Evolutionary conservation across 176 grass and related monocot genomes (phyloP).

Genomic region (Avena insularis): DNA sequence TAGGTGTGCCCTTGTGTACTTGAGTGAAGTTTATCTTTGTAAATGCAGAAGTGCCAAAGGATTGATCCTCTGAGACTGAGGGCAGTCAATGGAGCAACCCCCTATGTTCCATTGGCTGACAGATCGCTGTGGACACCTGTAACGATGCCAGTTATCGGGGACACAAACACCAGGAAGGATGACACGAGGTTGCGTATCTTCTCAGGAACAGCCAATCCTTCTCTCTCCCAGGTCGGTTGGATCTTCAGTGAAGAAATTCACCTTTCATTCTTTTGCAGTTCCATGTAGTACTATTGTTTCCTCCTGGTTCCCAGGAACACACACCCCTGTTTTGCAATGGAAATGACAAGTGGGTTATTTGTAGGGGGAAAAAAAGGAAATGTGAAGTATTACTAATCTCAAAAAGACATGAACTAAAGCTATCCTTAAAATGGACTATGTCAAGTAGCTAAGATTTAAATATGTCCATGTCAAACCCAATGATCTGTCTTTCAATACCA

Average conservation of each 20-base stretch:
- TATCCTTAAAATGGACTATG: neutral
- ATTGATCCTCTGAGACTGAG: constrained; percentile 56
- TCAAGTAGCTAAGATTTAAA: neutral
- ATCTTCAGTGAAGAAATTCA: neutral
- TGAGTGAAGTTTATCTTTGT: neutral
- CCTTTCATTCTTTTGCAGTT: neutral
- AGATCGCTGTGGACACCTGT: constrained; percentile 40
- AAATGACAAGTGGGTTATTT: neutral
- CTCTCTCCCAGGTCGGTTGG: constrained; percentile 71
- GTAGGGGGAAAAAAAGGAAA: neutral
- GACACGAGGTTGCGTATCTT: constrained; percentile 95
- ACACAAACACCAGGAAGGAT: constrained; percentile 31
- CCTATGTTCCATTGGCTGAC: constrained; percentile 43
- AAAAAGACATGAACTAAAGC: constrained; percentile 11
- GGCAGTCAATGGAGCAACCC: constrained; percentile 60
- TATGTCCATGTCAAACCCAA: neutral
- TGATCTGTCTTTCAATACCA: neutral
- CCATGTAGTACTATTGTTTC: neutral
- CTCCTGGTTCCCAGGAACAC: neutral
- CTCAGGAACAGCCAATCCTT: constrained; percentile 84
- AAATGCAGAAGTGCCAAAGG: constrained; percentile 71
- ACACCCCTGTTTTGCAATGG: neutral
- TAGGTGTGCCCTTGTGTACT: neutral
- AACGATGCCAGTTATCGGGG: constrained; percentile 41
- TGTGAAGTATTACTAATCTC: neutral